Evolutionary conservation across 768 basidiomycete genomes (phyloP), one percentile per base, ranked within the genome.

Genomic region (Phaeolepiota aurea): DNA sequence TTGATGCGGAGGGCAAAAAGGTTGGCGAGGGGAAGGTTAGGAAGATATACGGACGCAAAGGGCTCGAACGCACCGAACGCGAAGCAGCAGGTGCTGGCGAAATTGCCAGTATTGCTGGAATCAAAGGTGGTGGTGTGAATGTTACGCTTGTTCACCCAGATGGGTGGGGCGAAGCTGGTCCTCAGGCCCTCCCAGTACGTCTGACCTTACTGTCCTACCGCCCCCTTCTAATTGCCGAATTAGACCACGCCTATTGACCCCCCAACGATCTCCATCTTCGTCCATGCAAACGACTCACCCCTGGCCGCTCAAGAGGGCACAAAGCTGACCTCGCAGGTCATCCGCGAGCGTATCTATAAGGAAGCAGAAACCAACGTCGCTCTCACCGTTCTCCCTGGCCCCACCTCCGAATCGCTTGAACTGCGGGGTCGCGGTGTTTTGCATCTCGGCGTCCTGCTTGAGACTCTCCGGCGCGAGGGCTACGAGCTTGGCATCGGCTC

Each of bases 291-390:
- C 47, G 69, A 71, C 43, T 68, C 67, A 4, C 70, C 71, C 1
- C 58, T 72, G 32, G 68, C 62, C 13, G 70, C 68, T 7, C 58
- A 58, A 21, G 70, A 71, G 45, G 71, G 71, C 30, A 60, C 58
- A 4, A 74, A 71, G 49, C 63, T 74, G 36, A 74, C 71, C 4
- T 70, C 68, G 1, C 71, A 71, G 46, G 40, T 72, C 20, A 65
- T 74, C 49, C 65, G 66, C 4, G 70, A 74, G 31, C 60, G 70
- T 1, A 66, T 71, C 39, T 59, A 64, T 51, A 69, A 69, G 48
- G 71, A 74, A 54, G 67, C 70, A 2, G 64, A 68, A 43, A 74
- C 71, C n/a, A 71, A 74, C 42, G 69, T 72, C 36, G 70, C 70
- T 0, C 54, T 74, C n/a, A 62, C 58, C 23, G 67, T 74, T 36